phyloP scores from a whole-genome alignment of 441 rosid species.

The Gossypium laxum region DNA sequence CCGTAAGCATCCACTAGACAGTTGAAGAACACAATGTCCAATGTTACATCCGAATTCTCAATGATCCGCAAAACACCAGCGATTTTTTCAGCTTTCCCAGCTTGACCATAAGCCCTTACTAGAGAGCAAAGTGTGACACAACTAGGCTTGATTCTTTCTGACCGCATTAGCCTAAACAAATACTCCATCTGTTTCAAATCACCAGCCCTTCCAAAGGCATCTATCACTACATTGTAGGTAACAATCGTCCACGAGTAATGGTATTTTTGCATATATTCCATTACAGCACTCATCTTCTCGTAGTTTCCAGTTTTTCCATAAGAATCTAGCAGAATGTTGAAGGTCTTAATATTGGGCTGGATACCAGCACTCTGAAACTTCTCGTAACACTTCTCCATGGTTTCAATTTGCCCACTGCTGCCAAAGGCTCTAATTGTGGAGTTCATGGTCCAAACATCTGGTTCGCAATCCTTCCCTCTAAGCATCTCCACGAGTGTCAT shows the following conservation, averaged over 20 bases:
- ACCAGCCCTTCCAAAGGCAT: conserved; percentile 78
- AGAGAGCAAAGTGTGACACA: conserved; percentile 77
- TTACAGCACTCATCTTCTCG: conserved; percentile 78
- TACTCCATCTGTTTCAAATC: conserved; percentile 83
- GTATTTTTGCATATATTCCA: conserved; percentile 86
- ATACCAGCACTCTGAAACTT: conserved; percentile 87
- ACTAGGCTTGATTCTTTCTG: conserved; percentile 69
- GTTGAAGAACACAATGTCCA: conserved; percentile 73
- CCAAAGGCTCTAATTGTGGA: conserved; percentile 85
- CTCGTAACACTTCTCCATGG: conserved; percentile 41
- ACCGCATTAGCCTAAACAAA: conserved; percentile 66
- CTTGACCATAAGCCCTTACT: conserved; percentile 69
- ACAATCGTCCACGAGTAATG: conserved; percentile 84
- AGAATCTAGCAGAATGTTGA: conserved; percentile 74
- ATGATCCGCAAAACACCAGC: conserved; percentile 58
- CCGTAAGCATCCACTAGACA: conserved; percentile 82
- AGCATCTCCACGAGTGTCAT: conserved; percentile 70
- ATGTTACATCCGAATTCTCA: conserved; percentile 59
- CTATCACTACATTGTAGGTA: conserved; percentile 81
- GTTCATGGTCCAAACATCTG: conserved; percentile 89
- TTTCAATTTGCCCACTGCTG: conserved; percentile 66
- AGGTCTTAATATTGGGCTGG: conserved; percentile 71
- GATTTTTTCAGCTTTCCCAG: conserved; percentile 56
- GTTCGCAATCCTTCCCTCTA: conserved; percentile 45
- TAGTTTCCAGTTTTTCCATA: conserved; percentile 66